Conservation (phyloP, 352 stramenopile genomes). For the Elongisporangium anandrum region DNA sequence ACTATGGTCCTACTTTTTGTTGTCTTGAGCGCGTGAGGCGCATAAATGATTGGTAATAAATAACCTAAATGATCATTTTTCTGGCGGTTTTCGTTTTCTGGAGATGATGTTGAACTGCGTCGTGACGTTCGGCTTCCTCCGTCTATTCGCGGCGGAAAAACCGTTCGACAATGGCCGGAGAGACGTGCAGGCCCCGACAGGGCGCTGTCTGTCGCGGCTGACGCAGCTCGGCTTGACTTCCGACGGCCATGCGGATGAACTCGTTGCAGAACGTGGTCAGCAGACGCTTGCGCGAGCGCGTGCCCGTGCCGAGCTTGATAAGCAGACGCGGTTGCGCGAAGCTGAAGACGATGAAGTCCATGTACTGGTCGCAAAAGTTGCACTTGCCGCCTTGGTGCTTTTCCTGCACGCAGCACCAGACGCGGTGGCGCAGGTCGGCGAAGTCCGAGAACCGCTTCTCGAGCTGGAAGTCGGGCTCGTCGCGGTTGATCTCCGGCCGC, state of each 20-base stretch:
- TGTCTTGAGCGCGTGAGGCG: not conserved
- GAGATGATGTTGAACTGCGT: not conserved
- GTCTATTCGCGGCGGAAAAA: constrained; percentile 30
- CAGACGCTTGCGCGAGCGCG: constrained; percentile 34
- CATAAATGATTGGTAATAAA: not conserved
- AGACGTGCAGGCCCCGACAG: constrained; percentile 17
- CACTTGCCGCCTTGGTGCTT: constrained; percentile 27
- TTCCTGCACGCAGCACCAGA: constrained; percentile 39
- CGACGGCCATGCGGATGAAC: constrained; percentile 37
- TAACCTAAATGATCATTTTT: not conserved
- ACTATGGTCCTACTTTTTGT: not conserved
- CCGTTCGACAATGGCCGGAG: constrained; percentile 37
- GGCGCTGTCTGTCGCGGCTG: not conserved
- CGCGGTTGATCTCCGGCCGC: constrained; percentile 17
- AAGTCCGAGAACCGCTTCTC: constrained; percentile 53
- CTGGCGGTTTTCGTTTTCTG: not conserved
- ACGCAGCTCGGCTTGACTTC: constrained; percentile 11
- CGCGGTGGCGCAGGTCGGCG: constrained; percentile 40
- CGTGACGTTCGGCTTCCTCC: not conserved
- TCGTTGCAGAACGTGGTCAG: constrained; percentile 45
- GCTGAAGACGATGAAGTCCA: constrained; percentile 48
- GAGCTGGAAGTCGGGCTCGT: constrained; percentile 37
- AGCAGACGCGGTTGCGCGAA: constrained; percentile 46
- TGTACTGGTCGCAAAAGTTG: constrained; percentile 45
- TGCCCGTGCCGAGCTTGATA: constrained; percentile 32